Evolutionary conservation across 1,284 basidiomycete species (phyloP), one percentile per base, ranked within the genome.

Genomic region (Polyporus tsugae): DNA sequence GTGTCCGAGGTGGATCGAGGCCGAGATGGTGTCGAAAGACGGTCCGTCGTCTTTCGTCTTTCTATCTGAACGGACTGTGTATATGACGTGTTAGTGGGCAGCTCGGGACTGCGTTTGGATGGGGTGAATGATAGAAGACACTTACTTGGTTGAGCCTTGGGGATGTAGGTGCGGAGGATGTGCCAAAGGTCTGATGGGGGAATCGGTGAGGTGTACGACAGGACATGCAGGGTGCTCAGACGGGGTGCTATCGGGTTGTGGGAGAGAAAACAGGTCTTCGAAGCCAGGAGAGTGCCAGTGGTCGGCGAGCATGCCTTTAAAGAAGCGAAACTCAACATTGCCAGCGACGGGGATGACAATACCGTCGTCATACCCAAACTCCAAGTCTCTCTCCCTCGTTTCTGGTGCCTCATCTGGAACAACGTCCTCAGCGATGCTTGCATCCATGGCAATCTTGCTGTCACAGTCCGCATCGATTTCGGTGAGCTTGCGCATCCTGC

Each of bases 201-300:
- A 58, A 15, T 65, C 63, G 11, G 38, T 15, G 9, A 64, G 35
- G 17, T 15, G 41, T 0, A 68, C 62, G 1, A 62, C 33, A n/a
- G 10, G 60, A 64, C n/a, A n/a, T n/a, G 35, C 25, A 44, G 44
- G 10, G 19, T 10, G 6, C 4, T 35, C 36, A 6, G 46, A 46
- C 17, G 61, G 33, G 11, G 25, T 11, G 6, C 61, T 52, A 2
- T 7, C 11, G 2, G 72, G 68, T 29, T 68, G 67, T 1, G 71
- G 70, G 6, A 71, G 33, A 2, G 67, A 58, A 59, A 76, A 72
- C 69, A 77, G 70, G 46, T 72, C 75, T 10, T 59, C 41, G 60
- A 77, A 74, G 2, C 76, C 70, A 4, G 63, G 35, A 0, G 75
- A n/a, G n/a, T n/a, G n/a, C n/a, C n/a, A 75, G n/a, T 71, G 69